Conservation (phyloP, 768 basidiomycete species). For the Megacollybia marginata region DNA sequence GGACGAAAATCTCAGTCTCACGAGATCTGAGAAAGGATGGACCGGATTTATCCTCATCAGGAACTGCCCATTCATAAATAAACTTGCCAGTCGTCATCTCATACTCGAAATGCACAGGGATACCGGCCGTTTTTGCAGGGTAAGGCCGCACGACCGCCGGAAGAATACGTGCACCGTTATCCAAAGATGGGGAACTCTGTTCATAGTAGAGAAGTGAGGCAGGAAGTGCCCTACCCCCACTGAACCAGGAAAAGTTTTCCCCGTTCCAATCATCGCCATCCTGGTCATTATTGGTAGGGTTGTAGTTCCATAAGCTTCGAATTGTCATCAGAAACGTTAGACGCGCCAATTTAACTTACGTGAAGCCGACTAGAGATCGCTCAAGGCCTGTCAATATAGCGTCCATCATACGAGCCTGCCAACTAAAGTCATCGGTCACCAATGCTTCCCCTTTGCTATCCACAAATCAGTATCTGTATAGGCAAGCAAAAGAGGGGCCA, state of each 20-base stretch:
- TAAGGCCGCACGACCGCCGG: slow-evolving; percentile 83
- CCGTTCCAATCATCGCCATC: slow-evolving; percentile 90
- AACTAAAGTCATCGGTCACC: slow-evolving; percentile 60
- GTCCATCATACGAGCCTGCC: slow-evolving; percentile 93
- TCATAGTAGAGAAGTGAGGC: slow-evolving; percentile 46
- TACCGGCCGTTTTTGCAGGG: slow-evolving; percentile 82
- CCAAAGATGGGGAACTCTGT: slow-evolving; percentile 62
- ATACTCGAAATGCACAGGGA: slow-evolving; percentile 68
- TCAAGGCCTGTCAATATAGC: slow-evolving; percentile 83
- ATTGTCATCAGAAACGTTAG: not conserved
- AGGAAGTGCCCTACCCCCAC: slow-evolving; percentile 48
- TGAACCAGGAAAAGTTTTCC: slow-evolving; percentile 97
- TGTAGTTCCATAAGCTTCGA: slow-evolving; percentile 88
- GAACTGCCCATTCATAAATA: slow-evolving; percentile 56
- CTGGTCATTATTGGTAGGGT: slow-evolving; percentile 74
- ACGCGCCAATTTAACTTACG: slow-evolving; percentile 42
- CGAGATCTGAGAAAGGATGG: slow-evolving; percentile 36
- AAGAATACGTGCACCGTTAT: slow-evolving; percentile 78
- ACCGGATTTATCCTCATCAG: slow-evolving; percentile 4
- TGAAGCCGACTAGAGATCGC: slow-evolving; percentile 70
- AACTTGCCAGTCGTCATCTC: slow-evolving; percentile 70
- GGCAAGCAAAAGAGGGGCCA: slow-evolving; percentile 17
- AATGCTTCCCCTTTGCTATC: slow-evolving; percentile 67
- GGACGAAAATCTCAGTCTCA: slow-evolving; percentile 82
- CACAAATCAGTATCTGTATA: not conserved